Evolutionary conservation across 1,139 yeast genomes (phyloP), one percentile per base, ranked within the genome.

Genomic region (Maudiozyma humilis): DNA sequence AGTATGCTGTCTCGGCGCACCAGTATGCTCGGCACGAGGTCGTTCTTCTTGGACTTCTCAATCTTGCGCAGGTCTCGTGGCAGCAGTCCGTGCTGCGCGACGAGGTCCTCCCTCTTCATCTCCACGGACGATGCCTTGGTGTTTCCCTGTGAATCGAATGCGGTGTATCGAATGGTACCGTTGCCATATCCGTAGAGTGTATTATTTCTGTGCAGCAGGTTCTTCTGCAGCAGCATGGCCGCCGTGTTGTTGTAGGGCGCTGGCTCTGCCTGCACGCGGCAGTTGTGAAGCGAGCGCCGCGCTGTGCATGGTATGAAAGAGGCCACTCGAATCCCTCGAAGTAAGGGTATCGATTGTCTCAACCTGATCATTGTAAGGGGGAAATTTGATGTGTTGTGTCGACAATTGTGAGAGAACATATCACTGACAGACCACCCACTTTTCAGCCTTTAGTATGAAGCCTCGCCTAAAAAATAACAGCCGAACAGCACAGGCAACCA

Each of bases 1-100:
- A 83, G 62, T 1, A 83, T 79, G 32, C 84, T 76, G 45, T 74
- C 73, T 25, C 65, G 63, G 46, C 93, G 63, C 5, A 82, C 82
- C 55, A 82, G 76, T 39, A 83, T 74, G 45, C 78, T 76, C 0
- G 94, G 93, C 0, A 81, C 85, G 32, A 82, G 72, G 43, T 60
- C 65, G 36, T 53, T 53, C 36, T 57, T 54, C 41, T 60, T 54
- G 1, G 85, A 76, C 23, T 83, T 74, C 59, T 83, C 91, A 44
- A 83, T 78, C 47, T 78, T 76, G 46, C 75, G 71, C 16, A 80
- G 62, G 51, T 61, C 65, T 49, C 65, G 47, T 5, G 65, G 64
- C 41, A 63, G 44, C 31, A 64, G 46, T 7, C 63, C 61, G 49
- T 61, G 65, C 38, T 55, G 55, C 0, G 60, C 44, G 7, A 68